A percentile compares a stretch with the other conserved stretches of the same genome.
phyloP scores from a whole-genome alignment of 345 rosid species.

The Sisymbrium altissimum region DNA sequence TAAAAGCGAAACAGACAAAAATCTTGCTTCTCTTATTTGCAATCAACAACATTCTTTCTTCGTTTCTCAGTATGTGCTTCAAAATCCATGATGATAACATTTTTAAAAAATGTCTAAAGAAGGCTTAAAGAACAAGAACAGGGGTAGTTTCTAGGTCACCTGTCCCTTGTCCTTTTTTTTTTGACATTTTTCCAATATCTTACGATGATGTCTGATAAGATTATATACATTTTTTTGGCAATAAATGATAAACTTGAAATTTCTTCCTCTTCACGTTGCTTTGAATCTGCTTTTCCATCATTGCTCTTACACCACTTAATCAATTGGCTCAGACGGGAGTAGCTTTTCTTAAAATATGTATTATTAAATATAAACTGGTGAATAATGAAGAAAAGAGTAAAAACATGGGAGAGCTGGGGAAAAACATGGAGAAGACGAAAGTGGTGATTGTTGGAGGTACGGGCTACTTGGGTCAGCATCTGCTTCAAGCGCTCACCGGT shows the following conservation, averaged over 20 bases:
- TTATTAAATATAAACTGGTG: not conserved
- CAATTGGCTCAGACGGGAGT: not conserved
- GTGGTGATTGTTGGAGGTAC: slow-evolving; percentile 83
- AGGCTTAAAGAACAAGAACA: not conserved
- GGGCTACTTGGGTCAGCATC: slow-evolving; percentile 90
- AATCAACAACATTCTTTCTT: slow-evolving; percentile 18
- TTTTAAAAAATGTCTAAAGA: slow-evolving; percentile 9
- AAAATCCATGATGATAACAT: not conserved
- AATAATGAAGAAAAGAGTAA: not conserved
- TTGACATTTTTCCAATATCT: not conserved
- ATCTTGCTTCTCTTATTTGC: not conserved
- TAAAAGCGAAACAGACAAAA: not conserved
- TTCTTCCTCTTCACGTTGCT: not conserved
- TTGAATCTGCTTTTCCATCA: not conserved
- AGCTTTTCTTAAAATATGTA: not conserved
- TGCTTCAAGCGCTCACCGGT: slow-evolving; percentile 49
- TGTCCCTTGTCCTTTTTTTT: slow-evolving; percentile 8
- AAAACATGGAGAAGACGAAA: slow-evolving; percentile 43
- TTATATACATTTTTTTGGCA: not conserved
- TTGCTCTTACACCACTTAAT: not conserved
- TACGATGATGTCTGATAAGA: not conserved
- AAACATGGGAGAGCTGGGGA: not conserved
- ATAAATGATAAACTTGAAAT: not conserved
- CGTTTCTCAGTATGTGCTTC: not conserved
- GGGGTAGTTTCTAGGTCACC: slow-evolving; percentile 17